phyloP scores from a whole-genome alignment of 257 asterid species.

The Petrea volubilis region DNA sequence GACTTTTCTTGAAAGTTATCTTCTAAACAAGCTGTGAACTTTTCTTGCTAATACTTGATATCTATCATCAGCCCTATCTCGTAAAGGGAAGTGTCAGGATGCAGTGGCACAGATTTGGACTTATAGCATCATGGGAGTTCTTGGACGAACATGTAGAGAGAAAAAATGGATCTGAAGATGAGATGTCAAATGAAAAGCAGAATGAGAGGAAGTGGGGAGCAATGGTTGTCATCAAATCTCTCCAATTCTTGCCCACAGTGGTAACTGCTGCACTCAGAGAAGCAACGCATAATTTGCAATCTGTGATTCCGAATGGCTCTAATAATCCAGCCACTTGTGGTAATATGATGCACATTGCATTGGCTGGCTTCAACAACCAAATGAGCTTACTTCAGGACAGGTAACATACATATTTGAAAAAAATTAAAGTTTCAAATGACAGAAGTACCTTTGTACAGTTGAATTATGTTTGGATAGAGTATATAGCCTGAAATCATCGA shows the following conservation, averaged over 20 bases:
- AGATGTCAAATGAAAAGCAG: conserved; percentile 45
- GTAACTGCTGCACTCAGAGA: conserved; percentile 83
- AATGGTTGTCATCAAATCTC: conserved; percentile 93
- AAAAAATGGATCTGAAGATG: conserved; percentile 44
- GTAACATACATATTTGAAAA: conserved; percentile 39
- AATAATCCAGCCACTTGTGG: conserved; percentile 44
- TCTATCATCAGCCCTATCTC: conserved; percentile 81
- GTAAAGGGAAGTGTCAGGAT: conserved; percentile 95
- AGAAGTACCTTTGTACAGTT: neutral
- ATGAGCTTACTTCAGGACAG: conserved; percentile 98
- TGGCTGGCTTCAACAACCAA: conserved; percentile 95
- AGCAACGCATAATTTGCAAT: conserved; percentile 60
- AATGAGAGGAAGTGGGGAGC: conserved; percentile 89
- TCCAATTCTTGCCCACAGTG: conserved; percentile 81
- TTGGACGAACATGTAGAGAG: conserved; percentile 75
- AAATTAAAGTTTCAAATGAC: neutral
- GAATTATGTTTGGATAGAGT: neutral
- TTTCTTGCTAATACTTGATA: conserved; percentile 26
- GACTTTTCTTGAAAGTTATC: neutral
- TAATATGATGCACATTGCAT: conserved; percentile 94
- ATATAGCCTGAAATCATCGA: neutral
- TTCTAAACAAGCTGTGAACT: neutral
- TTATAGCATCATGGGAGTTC: conserved; percentile 96
- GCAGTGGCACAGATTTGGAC: conserved; percentile 99
- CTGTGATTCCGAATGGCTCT: conserved; percentile 36